Conservation (phyloP, 1,284 basidiomycete genomes). For the Chalciporus piperatoides region DNA sequence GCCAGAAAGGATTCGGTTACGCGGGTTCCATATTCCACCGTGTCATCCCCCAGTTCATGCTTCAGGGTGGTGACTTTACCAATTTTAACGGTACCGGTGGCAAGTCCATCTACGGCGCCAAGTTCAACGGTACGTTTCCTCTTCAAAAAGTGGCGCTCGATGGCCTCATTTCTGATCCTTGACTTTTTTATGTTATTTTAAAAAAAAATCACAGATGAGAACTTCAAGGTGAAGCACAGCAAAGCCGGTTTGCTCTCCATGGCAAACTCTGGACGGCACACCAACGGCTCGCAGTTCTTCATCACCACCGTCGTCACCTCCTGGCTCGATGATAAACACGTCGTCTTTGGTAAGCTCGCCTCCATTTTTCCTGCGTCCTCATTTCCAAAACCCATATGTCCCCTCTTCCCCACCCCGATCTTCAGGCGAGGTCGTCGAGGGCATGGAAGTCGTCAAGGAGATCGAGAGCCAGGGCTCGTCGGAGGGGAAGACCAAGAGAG, state of each 20-base stretch:
- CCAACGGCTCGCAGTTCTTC: conserved; percentile 57
- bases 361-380: not conserved
- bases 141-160: not conserved
- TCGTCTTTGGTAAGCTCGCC: conserved; percentile 67
- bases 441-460: conserved; percentile 57
- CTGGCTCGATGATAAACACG: conserved; percentile 77
- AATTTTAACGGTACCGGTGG: conserved; percentile 83
- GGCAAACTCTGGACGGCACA: conserved; percentile 80
- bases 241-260: conserved; percentile 86
- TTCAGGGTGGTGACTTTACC: conserved; percentile 75
- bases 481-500: conserved; percentile 44
- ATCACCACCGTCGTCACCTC: conserved; percentile 68
- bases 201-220: conserved; percentile 61
- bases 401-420: not conserved
- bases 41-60: conserved; percentile 63
- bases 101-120: conserved; percentile 89
- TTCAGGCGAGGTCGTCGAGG: conserved; percentile 60
- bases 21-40: conserved; percentile 75
- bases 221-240: conserved; percentile 77
- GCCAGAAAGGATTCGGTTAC: conserved; percentile 67
- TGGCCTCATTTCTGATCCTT: not conserved
- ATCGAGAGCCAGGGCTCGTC: conserved; percentile 60
- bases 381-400: no score
- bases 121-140: conserved; percentile 57
- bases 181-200: not conserved